Conservation (phyloP, 768 basidiomycete species). For the Pisolithus tinctorius region DNA sequence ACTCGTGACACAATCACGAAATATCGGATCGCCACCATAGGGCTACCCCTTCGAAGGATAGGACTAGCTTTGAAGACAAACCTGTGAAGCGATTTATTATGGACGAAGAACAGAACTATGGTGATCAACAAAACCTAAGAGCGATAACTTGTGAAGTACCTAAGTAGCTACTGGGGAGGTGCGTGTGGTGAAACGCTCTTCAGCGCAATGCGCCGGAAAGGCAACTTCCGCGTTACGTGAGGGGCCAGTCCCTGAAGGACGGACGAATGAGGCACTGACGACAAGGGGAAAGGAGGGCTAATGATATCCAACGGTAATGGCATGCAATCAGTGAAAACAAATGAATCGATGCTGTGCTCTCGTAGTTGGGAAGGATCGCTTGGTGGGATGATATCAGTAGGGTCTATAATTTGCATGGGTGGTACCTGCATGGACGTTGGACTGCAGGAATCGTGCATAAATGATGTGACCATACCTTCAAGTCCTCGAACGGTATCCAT, state of each 20-base stretch:
- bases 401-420: constrained; percentile 13
- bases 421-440: constrained; percentile 11
- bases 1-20: too few relatives aligned
- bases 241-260: constrained; percentile 27
- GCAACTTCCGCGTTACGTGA: neutral
- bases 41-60: too few relatives aligned
- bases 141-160: too few relatives aligned
- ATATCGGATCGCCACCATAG: too few relatives aligned
- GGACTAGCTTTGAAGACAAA: too few relatives aligned
- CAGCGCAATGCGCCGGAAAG: neutral
- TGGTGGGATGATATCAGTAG: constrained; percentile 12
- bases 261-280: constrained; percentile 34
- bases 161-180: too few relatives aligned
- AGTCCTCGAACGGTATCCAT: constrained; percentile 17
- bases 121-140: too few relatives aligned
- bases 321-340: constrained; percentile 5
- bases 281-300: constrained; percentile 33
- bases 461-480: constrained; percentile 6
- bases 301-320: constrained; percentile 1
- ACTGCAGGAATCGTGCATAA: neutral
- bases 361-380: constrained; percentile 3
- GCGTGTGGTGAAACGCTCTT: too few relatives aligned
- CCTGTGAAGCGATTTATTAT: too few relatives aligned
- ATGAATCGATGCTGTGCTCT: constrained; percentile 4
- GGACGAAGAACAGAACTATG: too few relatives aligned